Base-by-base conservation (phyloP, 2,329 filamentous ascomycete species). In the Colletotrichum sp. region DNA sequence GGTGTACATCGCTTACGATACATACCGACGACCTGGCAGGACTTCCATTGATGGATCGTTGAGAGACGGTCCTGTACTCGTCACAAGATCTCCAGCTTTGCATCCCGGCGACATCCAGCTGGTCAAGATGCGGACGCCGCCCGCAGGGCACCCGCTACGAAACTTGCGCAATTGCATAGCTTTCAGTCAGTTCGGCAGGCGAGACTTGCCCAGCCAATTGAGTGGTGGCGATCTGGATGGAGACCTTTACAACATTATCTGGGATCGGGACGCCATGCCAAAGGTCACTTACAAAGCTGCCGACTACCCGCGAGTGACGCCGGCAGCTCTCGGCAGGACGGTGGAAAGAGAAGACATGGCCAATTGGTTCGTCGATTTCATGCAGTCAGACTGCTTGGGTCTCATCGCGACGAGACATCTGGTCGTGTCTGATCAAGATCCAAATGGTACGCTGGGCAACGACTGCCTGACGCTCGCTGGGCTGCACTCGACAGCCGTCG, bases 151-250 rank as follows among this genome's bases (percentile, higher is more conserved):
- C 18, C 91, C 94, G 0, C 87, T 98, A 2, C 85, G 85, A 2
- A 81, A 87, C 0, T 87, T 96, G 2, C 86, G 87, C 3, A 98
- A 98, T 80, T 96, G 95, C 76, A 89, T 98, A 18, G 91, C 94
- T 2, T 98, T 98, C 81, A 96, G 93, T 75, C 91, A 92, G 72
- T 87, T 90, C 57, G 95, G 96, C 0, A 30, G 79, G 0, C 91
- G 95, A 18, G 95, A 98, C 80, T 86, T 98, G 0, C 95, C 95
- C 0, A 96, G 94, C 77, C 90, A 94, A 82, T 87, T 98, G 0
- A 94, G 94, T 69, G 95, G 95, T 2, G 95, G 95, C 0, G 95
- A 98, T 82, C 88, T 98, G 0, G 95, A 97, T 78, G 95, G 95
- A 0, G 96, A 98, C 82, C 85, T 95, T 0, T 98, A 94, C 83